Evolutionary conservation across 768 basidiomycete genomes (phyloP), one percentile per base, ranked within the genome.

Genomic region (Grammothele lineata): DNA sequence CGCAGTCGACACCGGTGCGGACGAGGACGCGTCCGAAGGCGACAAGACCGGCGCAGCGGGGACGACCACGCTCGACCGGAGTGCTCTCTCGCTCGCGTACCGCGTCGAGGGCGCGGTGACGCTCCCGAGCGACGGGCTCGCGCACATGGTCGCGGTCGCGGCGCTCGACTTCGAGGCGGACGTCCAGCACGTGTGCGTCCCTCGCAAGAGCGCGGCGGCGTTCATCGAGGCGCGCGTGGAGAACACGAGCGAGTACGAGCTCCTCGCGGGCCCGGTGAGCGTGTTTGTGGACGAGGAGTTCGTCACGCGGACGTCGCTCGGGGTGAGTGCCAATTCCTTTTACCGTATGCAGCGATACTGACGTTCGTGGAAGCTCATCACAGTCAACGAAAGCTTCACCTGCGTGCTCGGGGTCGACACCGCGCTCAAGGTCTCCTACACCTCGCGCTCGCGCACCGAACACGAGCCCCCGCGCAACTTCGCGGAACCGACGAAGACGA

Each of bases 231-330:
- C 70, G 48, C 59, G 67, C 50, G 73, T 83, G 41, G 73, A 75
- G 60, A 83, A 83, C 53, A 75, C 69, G 34, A 80, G 76, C 57
- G 76, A 78, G 42, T 79, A 79, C 51, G 65, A 73, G 21, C 65
- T 83, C 23, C 70, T 83, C 1, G 67, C 76, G 8, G 82, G 81
- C 0, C 65, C 70, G 0, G 74, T 80, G 30, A 72, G 62, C 47
- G 74, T 83, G 21, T 78, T 81, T 55, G 56, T 81, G 47, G 75
- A 83, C 54, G 77, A 80, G 46, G 69, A 69, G 39, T 80, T 73
- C 57, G 77, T 81, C 4, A 74, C 80, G 17, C 74, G 70, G 58
- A 77, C 78, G 0, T 62, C 59, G 2, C 75, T 81, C 43, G 54
- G 53, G 10, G 75, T 77, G 53, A 8, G 35, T 17, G 6, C 35